These are phyloP conservation scores for Dalbergia cultrata DNA, from an alignment of 306 rosid genomes.

Conservation along the genomic window DNA sequence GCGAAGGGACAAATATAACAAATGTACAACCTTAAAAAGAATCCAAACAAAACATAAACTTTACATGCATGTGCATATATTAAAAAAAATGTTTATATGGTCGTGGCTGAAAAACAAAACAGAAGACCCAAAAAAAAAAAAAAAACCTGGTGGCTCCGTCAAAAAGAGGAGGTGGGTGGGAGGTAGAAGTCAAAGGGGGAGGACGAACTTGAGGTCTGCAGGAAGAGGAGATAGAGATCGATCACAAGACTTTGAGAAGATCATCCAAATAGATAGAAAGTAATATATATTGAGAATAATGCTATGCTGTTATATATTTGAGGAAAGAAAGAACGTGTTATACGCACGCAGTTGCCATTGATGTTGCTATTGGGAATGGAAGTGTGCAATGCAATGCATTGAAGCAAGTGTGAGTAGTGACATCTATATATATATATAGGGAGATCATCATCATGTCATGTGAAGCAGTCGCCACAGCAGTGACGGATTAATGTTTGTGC, in stretches of 20 bases:
- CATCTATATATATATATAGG: too few species aligned
- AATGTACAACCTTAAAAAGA: conserved; percentile 57
- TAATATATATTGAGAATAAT: not conserved
- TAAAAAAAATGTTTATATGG: too few species aligned
- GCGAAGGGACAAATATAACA: conserved; percentile 62
- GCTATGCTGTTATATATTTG: not conserved
- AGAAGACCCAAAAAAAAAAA: not conserved
- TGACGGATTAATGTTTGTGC: too few species aligned
- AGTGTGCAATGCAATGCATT: too few species aligned
- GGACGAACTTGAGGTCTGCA: conserved; percentile 36
- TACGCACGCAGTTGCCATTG: conserved; percentile 40
- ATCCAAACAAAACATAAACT: not conserved
- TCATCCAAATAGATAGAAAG: not conserved
- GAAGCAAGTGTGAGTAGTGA: too few species aligned
- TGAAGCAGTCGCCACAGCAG: too few species aligned
- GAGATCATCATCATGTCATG: too few species aligned
- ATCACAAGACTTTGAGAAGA: not conserved
- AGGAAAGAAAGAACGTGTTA: not conserved
- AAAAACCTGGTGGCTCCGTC: conserved; percentile 70
- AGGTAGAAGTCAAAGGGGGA: conserved; percentile 48
- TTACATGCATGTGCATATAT: not conserved
- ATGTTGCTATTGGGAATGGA: too few species aligned
- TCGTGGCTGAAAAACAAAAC: too few species aligned
- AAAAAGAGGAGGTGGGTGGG: conserved; percentile 54
- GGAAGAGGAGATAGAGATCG: too few species aligned